Evolutionary conservation across 2,329 filamentous ascomycete genomes (phyloP), one percentile per base, ranked within the genome.

Genomic region (Clonostachys sp.): DNA sequence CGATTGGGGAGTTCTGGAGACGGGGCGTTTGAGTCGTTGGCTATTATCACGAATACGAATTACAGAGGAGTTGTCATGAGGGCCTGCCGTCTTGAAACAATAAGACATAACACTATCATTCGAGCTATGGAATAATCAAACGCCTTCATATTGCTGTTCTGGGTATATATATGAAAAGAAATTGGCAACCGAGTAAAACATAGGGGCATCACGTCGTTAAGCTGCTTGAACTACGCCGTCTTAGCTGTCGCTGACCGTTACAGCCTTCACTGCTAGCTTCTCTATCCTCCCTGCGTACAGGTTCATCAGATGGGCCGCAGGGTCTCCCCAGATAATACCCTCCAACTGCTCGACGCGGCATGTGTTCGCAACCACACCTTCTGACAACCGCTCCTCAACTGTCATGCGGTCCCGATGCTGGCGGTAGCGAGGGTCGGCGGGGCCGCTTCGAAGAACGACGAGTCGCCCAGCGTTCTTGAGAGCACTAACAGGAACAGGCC

Each of bases 271-370:
- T 12, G 87, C 87, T 47, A 95, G 65, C 5, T 73, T 70, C 61
- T 94, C 86, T 41, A 95, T 79, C 46, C 90, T 70, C 17, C 75
- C 78, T 13, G 81, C 80, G 65, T 95, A 95, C 17, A 94, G 60
- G 50, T 73, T 80, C 90, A 95, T 95, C 55, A 83, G 74, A 67
- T 95, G 90, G 61, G 83, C 86, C 41, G 89, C 72, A 0, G 88
- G 87, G 61, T 95, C 89, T 0, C 90, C 90, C 78, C 90, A 95
- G 5, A 95, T 73, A 1, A 91, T 77, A 2, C 73, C 76, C 20
- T 86, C 72, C 45, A 95, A 64, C 59, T 87, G 73, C 41, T 84
- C 79, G 53, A 94, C 87, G 1, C 72, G 78, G 9, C 85, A 78
- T 10, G 83, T 75, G 51, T 84, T 84, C 3, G 88, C 88, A 42